Evolutionary conservation across 2,329 filamentous ascomycete species (phyloP), one percentile per base, ranked within the genome.

Genomic region (Fusarium luffae): DNA sequence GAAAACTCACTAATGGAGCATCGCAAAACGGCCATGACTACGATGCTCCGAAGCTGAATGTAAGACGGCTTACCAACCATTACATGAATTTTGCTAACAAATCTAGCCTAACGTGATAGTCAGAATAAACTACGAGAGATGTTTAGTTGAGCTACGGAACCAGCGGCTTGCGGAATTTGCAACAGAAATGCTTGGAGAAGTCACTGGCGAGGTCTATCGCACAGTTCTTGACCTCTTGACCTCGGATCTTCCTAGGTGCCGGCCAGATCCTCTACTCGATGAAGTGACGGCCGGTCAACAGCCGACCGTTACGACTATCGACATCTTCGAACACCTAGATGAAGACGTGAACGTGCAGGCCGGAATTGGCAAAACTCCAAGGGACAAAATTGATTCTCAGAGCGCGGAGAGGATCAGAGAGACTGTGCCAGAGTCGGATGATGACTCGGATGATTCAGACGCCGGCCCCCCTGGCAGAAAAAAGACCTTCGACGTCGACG

Each of bases 81-180:
- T 9, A n/a, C 27, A 16, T 25, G n/a, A 11, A 25, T 43, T n/a
- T 18, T n/a, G 49, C 76, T 82, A 72, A 79, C 73, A 21, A 54
- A 28, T 44, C 59, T 76, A 97, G 90, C 86, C 89, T 51, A 87
- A 92, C 61, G 84, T 94, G 69, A 85, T 94, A 37, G 84, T 98
- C 50, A 89, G 91, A 28, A 84, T 98, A 57, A 98, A 97, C 77
- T 91, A 93, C 75, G 91, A 94, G 59, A 97, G 95, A 78, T 93
- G 93, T 63, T 84, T 91, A 9, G 92, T 98, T 12, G 90, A 92
- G 51, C 84, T 97, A 68, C 92, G 95, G 59, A 97, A 93, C 74
- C 87, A 90, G 69, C 88, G 89, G 21, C 88, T 98, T 4, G 88
- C 91, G 54, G 85, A 89, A n/a, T 87, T 94, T 59, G 93, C 90